Conservation (phyloP, 352 stramenopile species). For the Peronosclerospora sorghi region DNA sequence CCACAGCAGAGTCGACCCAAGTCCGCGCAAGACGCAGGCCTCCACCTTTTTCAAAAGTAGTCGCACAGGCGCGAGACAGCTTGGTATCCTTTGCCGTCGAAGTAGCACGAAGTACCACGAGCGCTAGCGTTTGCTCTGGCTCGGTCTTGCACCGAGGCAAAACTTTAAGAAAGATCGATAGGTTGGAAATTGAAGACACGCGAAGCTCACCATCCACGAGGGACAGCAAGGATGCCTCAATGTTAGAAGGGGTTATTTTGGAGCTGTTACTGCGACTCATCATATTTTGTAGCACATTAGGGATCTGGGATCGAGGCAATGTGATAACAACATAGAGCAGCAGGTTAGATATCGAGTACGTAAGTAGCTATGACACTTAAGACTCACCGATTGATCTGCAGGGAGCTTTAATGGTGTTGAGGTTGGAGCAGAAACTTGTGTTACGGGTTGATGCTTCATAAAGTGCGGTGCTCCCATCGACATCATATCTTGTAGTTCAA, state of each 20-base stretch:
- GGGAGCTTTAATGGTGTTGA: conserved; percentile 10
- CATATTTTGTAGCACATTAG: conserved; percentile 28
- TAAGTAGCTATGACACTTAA: not conserved
- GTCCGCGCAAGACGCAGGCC: conserved; percentile 63
- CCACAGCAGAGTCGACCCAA: conserved; percentile 68
- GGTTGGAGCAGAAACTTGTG: conserved; percentile 6
- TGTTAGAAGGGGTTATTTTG: conserved; percentile 19
- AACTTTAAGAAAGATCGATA: conserved; percentile 50
- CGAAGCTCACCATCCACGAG: conserved; percentile 51
- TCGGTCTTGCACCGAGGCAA: conserved; percentile 53
- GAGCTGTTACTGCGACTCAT: conserved; percentile 17
- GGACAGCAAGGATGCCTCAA: conserved; percentile 35
- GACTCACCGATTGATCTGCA: conserved; percentile 17
- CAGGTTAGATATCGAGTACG: not conserved
- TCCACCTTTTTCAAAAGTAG: conserved; percentile 57
- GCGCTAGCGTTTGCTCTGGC: conserved; percentile 52
- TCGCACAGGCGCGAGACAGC: conserved; percentile 42
- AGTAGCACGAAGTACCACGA: conserved; percentile 61
- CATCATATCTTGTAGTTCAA: conserved; percentile 18
- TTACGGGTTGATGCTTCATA: conserved; percentile 13
- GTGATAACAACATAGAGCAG: not conserved
- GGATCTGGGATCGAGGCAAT: conserved; percentile 9
- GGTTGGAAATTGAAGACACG: conserved; percentile 33
- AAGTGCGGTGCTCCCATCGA: conserved; percentile 10
- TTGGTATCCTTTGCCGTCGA: conserved; percentile 42